Conservation (phyloP, 352 stramenopile genomes). For the Elongisporangium prolatum region DNA sequence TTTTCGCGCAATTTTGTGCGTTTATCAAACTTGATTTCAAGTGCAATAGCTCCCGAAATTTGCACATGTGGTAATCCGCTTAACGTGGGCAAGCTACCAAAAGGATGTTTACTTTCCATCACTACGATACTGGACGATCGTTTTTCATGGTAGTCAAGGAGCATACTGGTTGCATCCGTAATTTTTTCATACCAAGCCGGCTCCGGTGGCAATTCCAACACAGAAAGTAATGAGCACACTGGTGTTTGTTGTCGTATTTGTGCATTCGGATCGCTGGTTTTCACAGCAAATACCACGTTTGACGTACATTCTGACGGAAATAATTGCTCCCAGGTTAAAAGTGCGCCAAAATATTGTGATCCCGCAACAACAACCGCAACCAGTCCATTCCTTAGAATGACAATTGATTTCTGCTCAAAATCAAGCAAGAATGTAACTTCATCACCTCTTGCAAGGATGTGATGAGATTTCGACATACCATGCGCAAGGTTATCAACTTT, state of each 20-base stretch:
- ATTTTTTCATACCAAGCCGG: constrained; percentile 64
- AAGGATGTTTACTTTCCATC: constrained; percentile 54
- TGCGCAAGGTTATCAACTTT: not conserved
- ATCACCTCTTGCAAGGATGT: not conserved
- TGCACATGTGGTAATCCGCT: constrained; percentile 9
- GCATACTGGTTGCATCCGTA: constrained; percentile 42
- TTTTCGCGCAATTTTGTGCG: constrained; percentile 35
- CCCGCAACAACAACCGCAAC: constrained; percentile 16
- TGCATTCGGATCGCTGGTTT: constrained; percentile 1
- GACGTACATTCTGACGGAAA: not conserved
- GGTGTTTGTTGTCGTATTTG: constrained; percentile 4
- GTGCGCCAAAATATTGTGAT: constrained; percentile 11
- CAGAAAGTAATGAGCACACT: constrained; percentile 16
- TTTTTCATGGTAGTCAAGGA: constrained; percentile 52
- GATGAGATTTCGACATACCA: not conserved
- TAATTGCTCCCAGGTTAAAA: constrained; percentile 18
- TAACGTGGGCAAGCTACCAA: constrained; percentile 5
- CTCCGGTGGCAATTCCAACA: constrained; percentile 27
- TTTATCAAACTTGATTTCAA: constrained; percentile 71
- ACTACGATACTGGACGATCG: constrained; percentile 23
- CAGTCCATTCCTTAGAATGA: constrained; percentile 2
- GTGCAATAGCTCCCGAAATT: constrained; percentile 42
- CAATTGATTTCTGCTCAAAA: not conserved
- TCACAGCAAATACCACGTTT: constrained; percentile 4
- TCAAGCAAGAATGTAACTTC: not conserved